Evolutionary conservation across 2,329 filamentous ascomycete genomes (phyloP).

Genomic region (Magnaporthiopsis poae): DNA sequence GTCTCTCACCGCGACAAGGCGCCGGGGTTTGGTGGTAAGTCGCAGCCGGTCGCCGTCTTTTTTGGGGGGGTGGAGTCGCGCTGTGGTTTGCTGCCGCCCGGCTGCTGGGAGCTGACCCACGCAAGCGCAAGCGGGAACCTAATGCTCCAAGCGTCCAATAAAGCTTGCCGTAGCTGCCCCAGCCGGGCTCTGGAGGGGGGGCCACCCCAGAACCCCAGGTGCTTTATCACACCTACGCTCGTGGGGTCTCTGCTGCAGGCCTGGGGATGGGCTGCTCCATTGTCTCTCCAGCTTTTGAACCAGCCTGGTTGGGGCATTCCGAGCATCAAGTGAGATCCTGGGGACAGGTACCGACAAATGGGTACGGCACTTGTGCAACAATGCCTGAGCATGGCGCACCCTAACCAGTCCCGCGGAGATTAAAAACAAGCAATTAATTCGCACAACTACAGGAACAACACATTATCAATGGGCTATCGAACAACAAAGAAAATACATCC

Average conservation of each 20-base stretch:
- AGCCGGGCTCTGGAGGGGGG: not conserved
- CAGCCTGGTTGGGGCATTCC: no score
- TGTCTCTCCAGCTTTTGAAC: no score
- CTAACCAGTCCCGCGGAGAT: no score
- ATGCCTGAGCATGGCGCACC: no score
- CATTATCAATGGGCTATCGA: no score
- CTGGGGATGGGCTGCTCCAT: not conserved
- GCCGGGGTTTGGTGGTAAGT: conserved; percentile 1
- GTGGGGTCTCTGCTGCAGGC: not conserved
- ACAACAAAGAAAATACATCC: no score
- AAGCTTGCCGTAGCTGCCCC: not conserved
- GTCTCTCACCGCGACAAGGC: conserved; percentile 2
- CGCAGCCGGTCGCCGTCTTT: not conserved
- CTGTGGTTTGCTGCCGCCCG: not conserved
- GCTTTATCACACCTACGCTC: not conserved
- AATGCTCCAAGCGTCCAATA: not conserved
- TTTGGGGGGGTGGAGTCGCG: not conserved
- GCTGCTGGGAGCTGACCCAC: not conserved
- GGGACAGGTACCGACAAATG: no score
- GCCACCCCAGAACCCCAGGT: not conserved
- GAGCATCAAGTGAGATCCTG: no score
- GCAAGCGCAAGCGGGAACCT: not conserved
- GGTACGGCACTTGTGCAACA: no score
- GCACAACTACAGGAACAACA: no score
- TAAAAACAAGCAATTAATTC: no score